phyloP scores from a whole-genome alignment of 441 rosid genomes.

The Geranium incanum region DNA sequence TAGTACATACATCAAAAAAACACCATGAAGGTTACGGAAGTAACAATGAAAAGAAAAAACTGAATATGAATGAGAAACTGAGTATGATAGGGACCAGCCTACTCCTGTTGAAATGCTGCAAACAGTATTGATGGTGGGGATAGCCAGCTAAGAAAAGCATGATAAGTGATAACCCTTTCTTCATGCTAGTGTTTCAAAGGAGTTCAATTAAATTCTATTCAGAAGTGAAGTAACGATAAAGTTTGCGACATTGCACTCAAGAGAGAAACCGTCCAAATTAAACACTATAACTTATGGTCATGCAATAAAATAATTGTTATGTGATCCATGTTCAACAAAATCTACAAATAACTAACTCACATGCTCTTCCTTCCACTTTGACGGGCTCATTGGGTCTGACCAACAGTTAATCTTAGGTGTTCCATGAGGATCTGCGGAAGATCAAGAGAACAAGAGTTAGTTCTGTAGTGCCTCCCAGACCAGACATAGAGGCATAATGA shows the following conservation, averaged over 20 bases:
- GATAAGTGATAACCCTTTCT: background rate
- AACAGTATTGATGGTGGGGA: too few relatives aligned
- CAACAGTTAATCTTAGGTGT: constrained; percentile 67
- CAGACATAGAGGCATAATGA: background rate
- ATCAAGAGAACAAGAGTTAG: constrained; percentile 2
- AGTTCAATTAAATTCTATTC: background rate
- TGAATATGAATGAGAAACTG: too few relatives aligned
- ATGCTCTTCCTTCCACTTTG: constrained; percentile 93
- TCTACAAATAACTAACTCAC: constrained; percentile 32
- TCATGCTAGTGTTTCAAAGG: background rate
- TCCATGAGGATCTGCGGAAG: constrained; percentile 70
- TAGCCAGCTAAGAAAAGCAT: background rate
- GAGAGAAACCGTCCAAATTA: background rate
- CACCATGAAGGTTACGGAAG: too few relatives aligned
- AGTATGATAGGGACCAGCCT: too few relatives aligned
- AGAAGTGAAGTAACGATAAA: background rate
- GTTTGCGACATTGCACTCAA: background rate
- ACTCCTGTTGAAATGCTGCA: too few relatives aligned
- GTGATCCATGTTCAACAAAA: background rate
- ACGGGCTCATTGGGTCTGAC: constrained; percentile 76
- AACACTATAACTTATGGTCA: background rate
- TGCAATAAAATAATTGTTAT: background rate
- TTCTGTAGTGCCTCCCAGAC: background rate
- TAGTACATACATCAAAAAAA: too few relatives aligned
- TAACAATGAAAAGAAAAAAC: too few relatives aligned